Percentiles rank a stretch among this genome's conserved stretches.
phyloP scores from a whole-genome alignment of 2,329 filamentous ascomycete genomes.

The Cordyceps tenuipes region DNA sequence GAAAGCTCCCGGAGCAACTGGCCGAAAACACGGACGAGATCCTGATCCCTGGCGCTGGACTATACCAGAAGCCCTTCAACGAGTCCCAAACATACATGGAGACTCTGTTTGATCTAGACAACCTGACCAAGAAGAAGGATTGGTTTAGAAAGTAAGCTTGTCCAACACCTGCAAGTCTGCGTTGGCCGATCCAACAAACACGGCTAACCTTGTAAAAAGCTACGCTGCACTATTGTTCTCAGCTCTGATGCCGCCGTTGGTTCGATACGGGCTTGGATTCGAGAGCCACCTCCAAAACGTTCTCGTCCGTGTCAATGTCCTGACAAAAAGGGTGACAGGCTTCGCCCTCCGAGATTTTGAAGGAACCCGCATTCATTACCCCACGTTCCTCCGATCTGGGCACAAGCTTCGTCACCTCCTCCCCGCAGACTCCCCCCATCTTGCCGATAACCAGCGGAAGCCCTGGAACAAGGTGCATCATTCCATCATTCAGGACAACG shows the following conservation, averaged over 20 bases:
- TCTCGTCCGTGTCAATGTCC: background rate
- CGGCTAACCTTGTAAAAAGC: background rate
- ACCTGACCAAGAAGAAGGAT: background rate
- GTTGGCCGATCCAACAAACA: background rate
- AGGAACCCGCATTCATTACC: background rate
- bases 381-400: background rate
- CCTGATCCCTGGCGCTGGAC: background rate
- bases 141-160: background rate
- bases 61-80: background rate
- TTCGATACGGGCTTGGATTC: background rate
- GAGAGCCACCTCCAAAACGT: background rate
- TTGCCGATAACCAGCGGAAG: background rate
- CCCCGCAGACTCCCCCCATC: background rate
- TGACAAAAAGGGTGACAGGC: background rate
- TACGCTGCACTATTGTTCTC: background rate
- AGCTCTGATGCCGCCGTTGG: background rate
- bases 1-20: background rate
- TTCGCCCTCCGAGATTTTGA: background rate
- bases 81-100: background rate
- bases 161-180: background rate
- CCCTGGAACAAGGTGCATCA: background rate
- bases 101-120: background rate
- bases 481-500: background rate
- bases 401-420: background rate
- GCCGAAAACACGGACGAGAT: background rate